A percentile compares a stretch with the other conserved stretches of the same genome.
phyloP scores from a whole-genome alignment of 345 rosid species.

The Eutrema heterophyllum region DNA sequence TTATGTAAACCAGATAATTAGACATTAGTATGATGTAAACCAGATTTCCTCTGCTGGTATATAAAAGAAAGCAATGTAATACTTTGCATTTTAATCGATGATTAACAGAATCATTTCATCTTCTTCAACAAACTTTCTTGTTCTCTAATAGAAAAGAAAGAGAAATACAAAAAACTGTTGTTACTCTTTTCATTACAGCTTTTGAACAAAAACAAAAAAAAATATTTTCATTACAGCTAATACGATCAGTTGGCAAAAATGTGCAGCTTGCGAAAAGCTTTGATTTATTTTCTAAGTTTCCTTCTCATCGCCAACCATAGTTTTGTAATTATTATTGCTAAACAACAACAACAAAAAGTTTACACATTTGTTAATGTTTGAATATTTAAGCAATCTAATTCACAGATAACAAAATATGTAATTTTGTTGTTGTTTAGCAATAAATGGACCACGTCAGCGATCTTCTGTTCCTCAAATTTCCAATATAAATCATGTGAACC shows the following conservation, averaged over 20 bases:
- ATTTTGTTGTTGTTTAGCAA: no score
- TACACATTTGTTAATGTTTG: background rate
- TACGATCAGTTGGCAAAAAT: conserved; percentile 8
- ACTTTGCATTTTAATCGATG: no score
- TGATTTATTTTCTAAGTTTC: background rate
- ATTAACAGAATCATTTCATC: no score
- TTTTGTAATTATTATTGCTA: background rate
- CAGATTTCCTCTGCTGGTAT: no score
- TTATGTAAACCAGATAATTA: no score
- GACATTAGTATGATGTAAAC: no score
- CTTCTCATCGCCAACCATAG: conserved; percentile 3
- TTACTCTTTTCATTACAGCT: background rate
- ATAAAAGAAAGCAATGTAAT: no score
- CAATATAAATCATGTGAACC: conserved; percentile 8
- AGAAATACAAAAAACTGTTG: background rate
- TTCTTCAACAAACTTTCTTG: no score
- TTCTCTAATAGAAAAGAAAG: no score
- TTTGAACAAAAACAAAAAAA: no score
- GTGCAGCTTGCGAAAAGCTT: background rate
- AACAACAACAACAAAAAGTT: background rate
- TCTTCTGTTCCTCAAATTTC: background rate
- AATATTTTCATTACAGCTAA: background rate
- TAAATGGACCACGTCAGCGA: background rate
- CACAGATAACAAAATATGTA: background rate
- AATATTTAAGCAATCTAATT: background rate